Evolutionary conservation across 208 protist genomes (phyloP), one percentile per base, ranked within the genome.

Genomic region (Crithidia fasciculata): DNA sequence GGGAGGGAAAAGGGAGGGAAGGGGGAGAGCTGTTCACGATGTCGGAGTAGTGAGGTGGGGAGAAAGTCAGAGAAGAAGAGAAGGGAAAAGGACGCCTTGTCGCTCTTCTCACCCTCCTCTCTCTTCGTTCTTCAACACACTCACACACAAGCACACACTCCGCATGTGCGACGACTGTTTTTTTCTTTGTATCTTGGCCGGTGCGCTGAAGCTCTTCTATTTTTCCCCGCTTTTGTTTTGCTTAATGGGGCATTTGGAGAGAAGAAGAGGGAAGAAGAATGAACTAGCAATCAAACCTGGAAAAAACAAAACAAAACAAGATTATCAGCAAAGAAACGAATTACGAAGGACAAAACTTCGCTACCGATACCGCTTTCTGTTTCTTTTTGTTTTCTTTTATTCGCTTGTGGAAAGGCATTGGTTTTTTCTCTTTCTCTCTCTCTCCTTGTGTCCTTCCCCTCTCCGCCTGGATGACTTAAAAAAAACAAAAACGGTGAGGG

Each of bases 211-310:
- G 5, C 7, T 40, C 0, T 41, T 36, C 28, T 9, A 4, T 19
- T 40, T 41, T 12, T 69, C 47, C 65, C 37, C 58, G 41, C 66
- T 58, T 72, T 72, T 57, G 28, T 28, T 28, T 28, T 28, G 28
- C 28, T 28, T 28, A 28, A 28, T 28, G 28, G 28, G 45, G 45
- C 45, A 13, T 49, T 49, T 49, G 12, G 45, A 49, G 12, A 49
- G 45, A 13, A 49, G 2, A 8, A 49, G 9, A 49, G 7, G 45
- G 12, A 49, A 49, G 45, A 49, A 49, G 2, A 49, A 2, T 13
- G 12, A 49, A 49, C 45, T 15, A 49, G 12, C 45, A 49, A 55
- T 18, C 50, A 55, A 19, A 55, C 50, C 9, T 13, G 7, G 12
- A 49, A 13, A 49, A 55, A 55, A 12, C 7, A 55, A 55, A 55